A percentile compares a stretch with the other conserved stretches of the same genome.
Evolutionary conservation across 1,284 basidiomycete species (phyloP).

Genomic region (Ceratobasidium sp.): DNA sequence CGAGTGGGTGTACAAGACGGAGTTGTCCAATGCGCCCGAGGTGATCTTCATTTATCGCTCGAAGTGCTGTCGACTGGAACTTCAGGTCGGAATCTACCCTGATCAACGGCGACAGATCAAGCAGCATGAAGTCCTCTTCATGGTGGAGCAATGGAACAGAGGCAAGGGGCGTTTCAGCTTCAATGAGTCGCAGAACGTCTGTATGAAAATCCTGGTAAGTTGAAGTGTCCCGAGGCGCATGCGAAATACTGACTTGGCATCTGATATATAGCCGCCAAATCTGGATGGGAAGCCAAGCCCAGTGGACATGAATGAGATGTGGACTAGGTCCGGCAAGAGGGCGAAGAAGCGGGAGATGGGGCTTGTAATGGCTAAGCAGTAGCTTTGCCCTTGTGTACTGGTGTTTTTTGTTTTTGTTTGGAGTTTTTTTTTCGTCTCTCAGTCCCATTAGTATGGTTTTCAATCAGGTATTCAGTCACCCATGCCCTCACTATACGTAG

Average conservation of each 20-base stretch:
- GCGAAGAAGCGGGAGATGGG: not conserved
- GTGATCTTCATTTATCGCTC: not conserved
- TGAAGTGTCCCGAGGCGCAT: not conserved
- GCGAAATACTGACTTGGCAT: not conserved
- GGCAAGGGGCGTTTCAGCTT: not conserved
- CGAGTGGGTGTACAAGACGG: not conserved
- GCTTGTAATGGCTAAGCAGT: too few species aligned
- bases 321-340: not conserved
- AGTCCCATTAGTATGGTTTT: too few species aligned
- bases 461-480: too few species aligned
- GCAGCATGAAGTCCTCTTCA: not conserved
- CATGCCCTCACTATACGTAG: too few species aligned
- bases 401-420: too few species aligned
- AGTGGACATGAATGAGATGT: not conserved
- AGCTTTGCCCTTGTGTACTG: too few species aligned
- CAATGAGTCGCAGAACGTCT: not conserved
- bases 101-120: not conserved
- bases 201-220: constrained; percentile 14
- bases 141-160: constrained; percentile 7
- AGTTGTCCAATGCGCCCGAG: not conserved
- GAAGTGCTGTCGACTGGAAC: not conserved
- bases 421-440: too few species aligned
- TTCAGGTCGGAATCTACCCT: not conserved
- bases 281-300: not conserved
- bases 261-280: not conserved